Evolutionary conservation across 805 yeast species (phyloP), one percentile per base, ranked within the genome.

Genomic region (Candida maris): DNA sequence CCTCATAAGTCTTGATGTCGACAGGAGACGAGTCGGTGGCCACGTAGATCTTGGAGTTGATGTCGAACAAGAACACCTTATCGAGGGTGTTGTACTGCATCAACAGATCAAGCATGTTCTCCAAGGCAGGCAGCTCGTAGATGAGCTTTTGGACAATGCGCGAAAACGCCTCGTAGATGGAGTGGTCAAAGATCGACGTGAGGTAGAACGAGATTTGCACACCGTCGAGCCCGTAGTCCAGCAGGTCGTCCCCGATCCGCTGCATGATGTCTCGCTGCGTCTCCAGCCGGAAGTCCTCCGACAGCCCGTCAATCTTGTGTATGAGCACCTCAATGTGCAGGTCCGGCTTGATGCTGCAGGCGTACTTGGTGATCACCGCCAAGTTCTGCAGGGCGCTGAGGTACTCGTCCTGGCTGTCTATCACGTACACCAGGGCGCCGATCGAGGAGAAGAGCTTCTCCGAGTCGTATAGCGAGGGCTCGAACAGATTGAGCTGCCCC

Each of bases 181-280:
- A 85, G 59, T 89, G 96, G 59, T 93, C 97, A 59, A 89, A 91
- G 29, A 93, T 91, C 2, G 95, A 84, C 1, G 98, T 93, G 51
- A 87, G 68, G 59, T 93, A 93, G 60, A 87, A 93, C 3, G 91
- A 79, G 2, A 91, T 84, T 54, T 87, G 93, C 13, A 88, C 95
- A 16, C 93, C 94, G 52, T 88, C 95, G 22, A 89, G 67, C 0
- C 96, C 97, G 46, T 84, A 73, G 54, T 89, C 97, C 39, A 84
- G 67, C 25, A 93, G 68, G 56, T 89, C 97, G 61, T 93, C 97
- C 8, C 94, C 94, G 1, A 91, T 87, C 47, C 97, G 70, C 58
- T 89, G 96, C 86, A 87, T 88, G 37, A 93, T 93, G 56, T 93
- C 97, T 54, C 97, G 73, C 57, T 89, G 96, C 8, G 96, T 93